These are phyloP conservation scores for Pichia sp. DNA, from an alignment of 1,139 yeast genomes.

Conservation along the genomic window DNA sequence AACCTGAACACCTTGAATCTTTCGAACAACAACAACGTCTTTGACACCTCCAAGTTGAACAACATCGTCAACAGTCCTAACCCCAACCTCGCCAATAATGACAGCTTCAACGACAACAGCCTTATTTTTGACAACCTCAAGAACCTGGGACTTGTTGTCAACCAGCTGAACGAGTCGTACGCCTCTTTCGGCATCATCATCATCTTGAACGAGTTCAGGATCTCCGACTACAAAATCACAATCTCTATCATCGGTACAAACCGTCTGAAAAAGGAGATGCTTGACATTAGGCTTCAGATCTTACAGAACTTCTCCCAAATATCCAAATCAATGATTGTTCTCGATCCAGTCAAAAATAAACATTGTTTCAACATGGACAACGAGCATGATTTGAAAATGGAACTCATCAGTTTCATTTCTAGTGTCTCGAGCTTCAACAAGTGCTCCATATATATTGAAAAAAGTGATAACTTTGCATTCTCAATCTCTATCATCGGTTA, in stretches of 20 bases:
- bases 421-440: conserved; percentile 25
- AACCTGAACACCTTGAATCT: background rate
- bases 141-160: conserved; percentile 28
- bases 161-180: conserved; percentile 30
- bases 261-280: conserved; percentile 30
- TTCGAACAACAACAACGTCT: conserved; percentile 2
- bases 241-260: conserved; percentile 34
- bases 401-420: conserved; percentile 23
- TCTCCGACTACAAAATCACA: conserved; percentile 33
- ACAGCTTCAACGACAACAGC: background rate
- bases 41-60: background rate
- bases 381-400: conserved; percentile 20
- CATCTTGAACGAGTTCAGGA: conserved; percentile 34
- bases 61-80: background rate
- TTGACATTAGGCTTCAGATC: conserved; percentile 30
- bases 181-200: conserved; percentile 32
- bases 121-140: conserved; percentile 29
- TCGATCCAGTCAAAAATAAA: conserved; percentile 21
- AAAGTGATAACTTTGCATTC: conserved; percentile 13
- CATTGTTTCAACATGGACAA: conserved; percentile 21
- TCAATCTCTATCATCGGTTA: conserved; percentile 26
- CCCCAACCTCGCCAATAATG: background rate
- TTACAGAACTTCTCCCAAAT: conserved; percentile 26
- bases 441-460: conserved; percentile 27
- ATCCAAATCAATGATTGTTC: conserved; percentile 18